Base-by-base conservation (phyloP, 148 eudicot genomes). In the Chenopodium album region DNA sequence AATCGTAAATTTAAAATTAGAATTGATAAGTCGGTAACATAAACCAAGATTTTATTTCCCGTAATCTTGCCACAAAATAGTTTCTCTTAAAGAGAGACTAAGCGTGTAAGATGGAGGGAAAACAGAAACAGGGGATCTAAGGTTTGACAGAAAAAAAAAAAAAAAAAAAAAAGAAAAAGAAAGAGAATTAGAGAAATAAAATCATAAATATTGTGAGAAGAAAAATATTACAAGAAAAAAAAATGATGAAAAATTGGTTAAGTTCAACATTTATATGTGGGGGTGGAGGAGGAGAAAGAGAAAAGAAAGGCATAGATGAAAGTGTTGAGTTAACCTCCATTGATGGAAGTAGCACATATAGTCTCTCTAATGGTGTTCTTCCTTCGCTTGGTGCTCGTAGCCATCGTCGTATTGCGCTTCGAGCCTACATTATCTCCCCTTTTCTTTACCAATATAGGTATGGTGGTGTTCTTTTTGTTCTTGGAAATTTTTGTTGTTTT, bases 381-480 rank as follows among this genome's bases (percentile, higher is more conserved):
- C 98, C 98, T 29, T 88, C 98, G 59, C 96, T 92, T 17, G 98
- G 96, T 29, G 94, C 89, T 28, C 89, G 87, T 34, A 82, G 87
- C 65, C 81, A 79, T n/a, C 89, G 92, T 31, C 83, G 76, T 31
- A 63, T 79, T 29, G 76, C 80, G 59, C 90, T 92, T 9, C 81
- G 84, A 1, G 75, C 72, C 23, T 87, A 75, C 81, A 86, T 87
- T 28, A 26, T 94, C 80, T 89, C 92, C 44, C 93, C 94, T 16
- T 84, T 86, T 64, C 85, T 89, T 84, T 28, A 81, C 1, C 89
- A 71, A n/a, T 92, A 92, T 83, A 88, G 90, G 98, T 92, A 17
- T 23, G n/a, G 23, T 54, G n/a, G 31, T 60, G 71, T 46, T 37
- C 9, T 17, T 10, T 7, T 76, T 4, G 54, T 7, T 14, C 22